Conservation (phyloP, 2,329 filamentous ascomycete species). For the Pseudogymnoascus sp. region DNA sequence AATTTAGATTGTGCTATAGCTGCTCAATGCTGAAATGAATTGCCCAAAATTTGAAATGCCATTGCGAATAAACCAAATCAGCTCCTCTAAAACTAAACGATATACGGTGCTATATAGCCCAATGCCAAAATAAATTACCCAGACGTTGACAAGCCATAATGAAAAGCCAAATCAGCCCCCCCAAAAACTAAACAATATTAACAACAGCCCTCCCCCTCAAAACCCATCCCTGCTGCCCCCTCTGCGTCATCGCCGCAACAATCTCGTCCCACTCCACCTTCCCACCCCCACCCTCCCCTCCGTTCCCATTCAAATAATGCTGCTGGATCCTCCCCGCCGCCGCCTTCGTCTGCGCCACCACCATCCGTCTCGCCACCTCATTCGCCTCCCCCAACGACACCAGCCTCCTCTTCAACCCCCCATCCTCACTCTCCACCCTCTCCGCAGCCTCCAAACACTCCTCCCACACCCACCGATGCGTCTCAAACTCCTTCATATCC, state of each 20-base stretch:
- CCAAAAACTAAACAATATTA: neutral
- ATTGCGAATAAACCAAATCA: neutral
- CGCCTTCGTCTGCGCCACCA: conserved; percentile 6
- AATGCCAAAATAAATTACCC: neutral
- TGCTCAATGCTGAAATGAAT: neutral
- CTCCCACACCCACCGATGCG: conserved; percentile 23
- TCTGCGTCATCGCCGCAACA: neutral
- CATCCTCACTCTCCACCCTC: conserved; percentile 17
- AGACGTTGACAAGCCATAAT: neutral
- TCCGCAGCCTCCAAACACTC: conserved; percentile 28
- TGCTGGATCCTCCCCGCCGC: neutral
- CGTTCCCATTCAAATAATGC: neutral
- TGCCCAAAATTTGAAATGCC: neutral
- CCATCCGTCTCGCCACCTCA: conserved; percentile 44
- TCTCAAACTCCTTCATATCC: neutral
- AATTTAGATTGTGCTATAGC: neutral
- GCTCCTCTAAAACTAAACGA: neutral
- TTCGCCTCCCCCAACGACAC: conserved; percentile 52
- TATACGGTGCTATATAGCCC: neutral
- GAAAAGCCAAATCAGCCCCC: neutral
- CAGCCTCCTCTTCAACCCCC: conserved; percentile 39
- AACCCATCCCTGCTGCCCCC: neutral
- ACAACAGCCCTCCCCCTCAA: neutral
- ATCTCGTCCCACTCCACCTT: neutral
- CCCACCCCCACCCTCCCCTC: neutral